Evolutionary conservation across 306 rosid species (phyloP), one percentile per base, ranked within the genome.

Genomic region (Vigna radiata): DNA sequence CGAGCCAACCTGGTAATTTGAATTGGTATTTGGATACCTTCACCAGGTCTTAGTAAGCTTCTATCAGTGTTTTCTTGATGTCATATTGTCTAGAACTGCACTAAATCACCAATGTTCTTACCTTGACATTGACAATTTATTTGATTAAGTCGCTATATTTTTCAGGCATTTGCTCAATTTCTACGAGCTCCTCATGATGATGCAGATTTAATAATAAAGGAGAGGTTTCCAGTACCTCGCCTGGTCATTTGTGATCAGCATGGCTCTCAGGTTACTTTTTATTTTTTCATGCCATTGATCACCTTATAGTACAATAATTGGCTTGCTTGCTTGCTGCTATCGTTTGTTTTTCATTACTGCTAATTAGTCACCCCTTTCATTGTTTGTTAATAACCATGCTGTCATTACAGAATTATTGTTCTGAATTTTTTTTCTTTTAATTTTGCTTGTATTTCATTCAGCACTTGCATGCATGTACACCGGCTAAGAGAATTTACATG

Each of bases 201-300:
- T 84, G 81, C 92, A 19, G 94, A 91, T 83, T 70, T 80, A 77
- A 89, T 93, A 76, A 86, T 73, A 17, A 92, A 89, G 86, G 97
- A 92, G 84, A 92, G 97, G 82, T 92, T 95, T 88, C 98, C 99
- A 17, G 96, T 89, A 31, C 97, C 99, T 77, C 99, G 99, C 73
- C 68, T 95, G 53, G 99, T 95, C 75, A 85, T 95, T 63, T 95
- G 99, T 71, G 99, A 95, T 83, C 99, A 95, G 90, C 85, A 95
- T 79, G 97, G 98, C 60, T 95, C 99, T 66, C 99, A 95, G 99
- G 99, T 91, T 63, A 86, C 15, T 43, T 68, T 48, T 63, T 54
- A 13, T 49, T 65, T 23, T 55, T 64, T 47, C 41, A 55, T 60
- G 14, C 65, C 64, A 54, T 50, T 46, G 48, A 81, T 53, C 44